Conservation (phyloP, 2,329 filamentous ascomycete species). For the Xylariaceae sp. region DNA sequence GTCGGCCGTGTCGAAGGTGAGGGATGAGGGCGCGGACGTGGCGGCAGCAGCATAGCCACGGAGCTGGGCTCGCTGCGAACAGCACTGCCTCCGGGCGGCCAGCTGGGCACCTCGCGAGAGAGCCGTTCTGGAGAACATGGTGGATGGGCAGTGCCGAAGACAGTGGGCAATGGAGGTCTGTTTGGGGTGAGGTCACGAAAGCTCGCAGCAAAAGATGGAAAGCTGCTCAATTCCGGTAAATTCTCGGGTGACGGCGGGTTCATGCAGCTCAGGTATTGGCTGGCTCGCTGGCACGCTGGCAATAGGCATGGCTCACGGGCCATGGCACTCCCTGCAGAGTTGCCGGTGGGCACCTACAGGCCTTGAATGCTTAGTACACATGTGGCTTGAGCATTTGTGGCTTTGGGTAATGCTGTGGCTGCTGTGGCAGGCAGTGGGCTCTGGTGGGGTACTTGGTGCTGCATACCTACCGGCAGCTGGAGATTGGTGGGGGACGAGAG, state of each 20-base stretch:
- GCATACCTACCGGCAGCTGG: conserved; percentile 1
- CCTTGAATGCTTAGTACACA: no score
- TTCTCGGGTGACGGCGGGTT: conserved; percentile 23
- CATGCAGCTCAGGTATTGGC: no score
- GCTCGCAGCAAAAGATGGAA: conserved; percentile 24
- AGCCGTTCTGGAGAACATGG: conserved; percentile 56
- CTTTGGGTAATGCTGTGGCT: no score
- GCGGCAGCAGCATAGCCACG: conserved; percentile 53
- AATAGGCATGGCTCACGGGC: no score
- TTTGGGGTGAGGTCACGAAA: conserved; percentile 14
- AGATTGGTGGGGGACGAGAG: conserved; percentile 1
- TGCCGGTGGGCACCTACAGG: no score
- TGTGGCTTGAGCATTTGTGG: no score
- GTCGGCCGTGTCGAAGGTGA: conserved; percentile 82
- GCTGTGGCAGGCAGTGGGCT: no score
- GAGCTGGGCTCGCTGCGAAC: conserved; percentile 44
- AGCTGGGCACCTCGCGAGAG: conserved; percentile 52
- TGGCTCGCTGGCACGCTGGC: no score
- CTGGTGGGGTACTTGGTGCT: not conserved
- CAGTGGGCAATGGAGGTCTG: conserved; percentile 40
- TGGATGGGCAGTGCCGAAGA: conserved; percentile 47
- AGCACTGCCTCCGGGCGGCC: conserved; percentile 49
- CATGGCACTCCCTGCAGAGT: no score
- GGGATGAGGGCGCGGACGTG: conserved; percentile 49
- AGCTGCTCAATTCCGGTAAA: conserved; percentile 26